Base-by-base conservation (phyloP, 1,284 basidiomycete genomes). In the Cutaneotrichosporon cyanovorans region DNA sequence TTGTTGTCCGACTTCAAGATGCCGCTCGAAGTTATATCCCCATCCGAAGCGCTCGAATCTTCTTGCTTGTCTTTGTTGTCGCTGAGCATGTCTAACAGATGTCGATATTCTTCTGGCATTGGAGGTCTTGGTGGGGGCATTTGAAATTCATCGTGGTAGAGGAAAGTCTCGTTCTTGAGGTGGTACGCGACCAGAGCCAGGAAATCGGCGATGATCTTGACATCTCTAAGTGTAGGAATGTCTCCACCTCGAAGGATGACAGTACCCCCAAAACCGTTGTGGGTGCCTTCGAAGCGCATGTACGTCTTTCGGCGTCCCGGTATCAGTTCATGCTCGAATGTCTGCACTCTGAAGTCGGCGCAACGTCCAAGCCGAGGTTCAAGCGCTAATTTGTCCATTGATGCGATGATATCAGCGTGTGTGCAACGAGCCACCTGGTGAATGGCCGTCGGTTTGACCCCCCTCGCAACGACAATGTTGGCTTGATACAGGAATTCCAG, bases 221-320 rank as follows among this genome's bases (percentile, higher is more conserved):
- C 79, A 35, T 84, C 83, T 42, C 78, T 78, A 45, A 99, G 75
- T 1, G 81, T 85, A 32, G 82, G 80, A 48, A 85, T 76, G 62
- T 90, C 80, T 10, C 81, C 91, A n/a, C 95, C 95, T 36, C 95
- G 80, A 21, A 99, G 72, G 22, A 98, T 78, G 56, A 99, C 84
- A 0, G 92, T 97, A 58, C 91, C 95, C 1, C 92, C 91, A 75
- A 90, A 85, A 57, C 93, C 87, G 43, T 81, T 80, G 61, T 81
- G 84, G 61, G 90, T 93, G 0, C 93, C 95, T 68, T 95, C 90
- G 62, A 99, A 96, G 2, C 93, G 83, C 87, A 98, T 92, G 63
- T 91, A 86, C 1, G 91, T 90, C 75, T 98, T 98, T 46, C 93
- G 78, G 33, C 80, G 79, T 14, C 87, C 90, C 8, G 92, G 89